A percentile compares a stretch with the other conserved stretches of the same genome.
phyloP scores from a whole-genome alignment of 768 basidiomycete genomes.

The Hortiboletus flavorubellus region DNA sequence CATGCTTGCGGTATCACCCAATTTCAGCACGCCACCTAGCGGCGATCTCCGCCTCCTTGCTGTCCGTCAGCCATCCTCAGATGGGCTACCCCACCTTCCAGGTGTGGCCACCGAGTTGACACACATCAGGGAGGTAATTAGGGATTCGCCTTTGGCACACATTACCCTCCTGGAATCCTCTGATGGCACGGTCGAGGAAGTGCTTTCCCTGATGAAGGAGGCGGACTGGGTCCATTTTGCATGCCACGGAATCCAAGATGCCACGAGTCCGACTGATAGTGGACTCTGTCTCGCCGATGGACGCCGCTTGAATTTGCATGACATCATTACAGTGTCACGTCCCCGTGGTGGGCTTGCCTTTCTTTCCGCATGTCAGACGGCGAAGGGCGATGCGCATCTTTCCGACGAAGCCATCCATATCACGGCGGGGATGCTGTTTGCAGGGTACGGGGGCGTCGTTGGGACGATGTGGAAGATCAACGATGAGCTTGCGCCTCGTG shows the following conservation, averaged over 20 bases:
- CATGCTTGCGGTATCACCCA: no score
- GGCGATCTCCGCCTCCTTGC: no score
- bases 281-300: no score
- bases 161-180: background rate
- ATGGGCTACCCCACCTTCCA: no score
- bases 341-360: background rate
- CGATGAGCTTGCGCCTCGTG: slow-evolving; percentile 28
- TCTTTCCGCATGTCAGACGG: background rate
- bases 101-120: no score
- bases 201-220: slow-evolving; percentile 1
- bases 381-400: background rate
- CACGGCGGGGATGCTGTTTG: background rate
- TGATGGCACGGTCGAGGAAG: slow-evolving; percentile 10
- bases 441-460: slow-evolving; percentile 21
- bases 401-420: background rate
- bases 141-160: background rate
- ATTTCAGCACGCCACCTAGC: no score
- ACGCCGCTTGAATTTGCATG: background rate
- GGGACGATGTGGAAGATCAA: slow-evolving; percentile 5
- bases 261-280: no score
- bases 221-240: background rate
- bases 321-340: background rate
- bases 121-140: no score
- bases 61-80: no score
- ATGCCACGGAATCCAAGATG: background rate